Percentiles rank a stretch among this genome's conserved stretches.
These are phyloP conservation scores for Athelia sp. DNA, from an alignment of 1,284 basidiomycete genomes.

Conservation along the genomic window DNA sequence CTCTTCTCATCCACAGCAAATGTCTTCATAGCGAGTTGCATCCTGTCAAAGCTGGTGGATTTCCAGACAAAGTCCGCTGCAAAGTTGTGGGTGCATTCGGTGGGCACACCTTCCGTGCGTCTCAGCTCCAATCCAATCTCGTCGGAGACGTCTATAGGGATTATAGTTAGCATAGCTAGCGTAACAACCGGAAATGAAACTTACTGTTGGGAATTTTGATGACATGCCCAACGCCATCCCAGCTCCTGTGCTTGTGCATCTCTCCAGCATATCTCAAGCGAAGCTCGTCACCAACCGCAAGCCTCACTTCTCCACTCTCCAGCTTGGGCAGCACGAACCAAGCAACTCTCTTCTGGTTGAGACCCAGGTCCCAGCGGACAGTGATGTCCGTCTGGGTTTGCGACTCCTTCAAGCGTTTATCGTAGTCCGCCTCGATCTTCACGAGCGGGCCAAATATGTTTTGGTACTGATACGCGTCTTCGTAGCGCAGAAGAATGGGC, in stretches of 20 bases:
- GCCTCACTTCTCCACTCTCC: constrained; percentile 94
- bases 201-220: constrained; percentile 99
- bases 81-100: constrained; percentile 93
- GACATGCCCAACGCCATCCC: constrained; percentile 98
- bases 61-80: constrained; percentile 99
- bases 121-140: constrained; percentile 95
- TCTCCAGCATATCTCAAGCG: constrained; percentile 88
- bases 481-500: constrained; percentile 85
- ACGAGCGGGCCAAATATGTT: constrained; percentile 98
- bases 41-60: constrained; percentile 97
- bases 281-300: constrained; percentile 96
- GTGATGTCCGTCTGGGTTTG: constrained; percentile 97
- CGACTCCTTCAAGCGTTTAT: constrained; percentile 95
- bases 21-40: constrained; percentile 99
- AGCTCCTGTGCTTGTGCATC: constrained; percentile 84
- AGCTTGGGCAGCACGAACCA: constrained; percentile 97
- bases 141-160: constrained; percentile 82
- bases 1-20: constrained; percentile 99
- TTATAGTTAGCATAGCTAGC: constrained; percentile 12
- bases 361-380: constrained; percentile 95
- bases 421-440: constrained; percentile 99
- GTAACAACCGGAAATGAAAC: constrained; percentile 16
- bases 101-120: constrained; percentile 89
- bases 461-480: constrained; percentile 99
- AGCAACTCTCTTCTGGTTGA: constrained; percentile 96